Conservation (phyloP, 192 early-diverging fungal species). For the Coemansia sp. region DNA sequence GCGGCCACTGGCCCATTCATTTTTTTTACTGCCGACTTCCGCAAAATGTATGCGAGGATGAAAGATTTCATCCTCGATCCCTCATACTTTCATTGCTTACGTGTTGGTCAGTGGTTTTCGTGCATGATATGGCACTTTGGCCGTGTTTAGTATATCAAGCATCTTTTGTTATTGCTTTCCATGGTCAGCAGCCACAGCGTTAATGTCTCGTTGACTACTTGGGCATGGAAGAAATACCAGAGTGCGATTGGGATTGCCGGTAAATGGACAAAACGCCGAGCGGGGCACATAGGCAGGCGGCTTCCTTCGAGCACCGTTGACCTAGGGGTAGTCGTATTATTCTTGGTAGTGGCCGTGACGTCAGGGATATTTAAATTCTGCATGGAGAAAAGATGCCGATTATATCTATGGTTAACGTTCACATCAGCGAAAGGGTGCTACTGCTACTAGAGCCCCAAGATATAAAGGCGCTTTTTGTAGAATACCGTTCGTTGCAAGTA, state of each 20-base stretch:
- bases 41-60: not conserved
- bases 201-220: not conserved
- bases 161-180: not conserved
- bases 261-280: conserved; percentile 2
- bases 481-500: not conserved
- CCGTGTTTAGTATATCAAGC: not conserved
- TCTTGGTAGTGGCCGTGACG: not conserved
- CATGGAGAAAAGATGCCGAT: no score
- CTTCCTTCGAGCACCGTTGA: no score
- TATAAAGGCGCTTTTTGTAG: not conserved
- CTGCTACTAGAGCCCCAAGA: not conserved
- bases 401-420: no score
- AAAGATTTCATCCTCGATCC: not conserved
- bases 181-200: not conserved
- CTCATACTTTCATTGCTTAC: not conserved
- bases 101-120: not conserved
- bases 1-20: conserved; percentile 20
- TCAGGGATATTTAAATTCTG: not conserved
- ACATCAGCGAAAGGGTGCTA: not conserved
- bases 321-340: not conserved
- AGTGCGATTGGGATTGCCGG: not conserved
- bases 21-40: not conserved
- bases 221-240: not conserved
- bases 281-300: not conserved
- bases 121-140: not conserved